Conservation (phyloP, 257 asterid species). For the Henckelia pumila region DNA sequence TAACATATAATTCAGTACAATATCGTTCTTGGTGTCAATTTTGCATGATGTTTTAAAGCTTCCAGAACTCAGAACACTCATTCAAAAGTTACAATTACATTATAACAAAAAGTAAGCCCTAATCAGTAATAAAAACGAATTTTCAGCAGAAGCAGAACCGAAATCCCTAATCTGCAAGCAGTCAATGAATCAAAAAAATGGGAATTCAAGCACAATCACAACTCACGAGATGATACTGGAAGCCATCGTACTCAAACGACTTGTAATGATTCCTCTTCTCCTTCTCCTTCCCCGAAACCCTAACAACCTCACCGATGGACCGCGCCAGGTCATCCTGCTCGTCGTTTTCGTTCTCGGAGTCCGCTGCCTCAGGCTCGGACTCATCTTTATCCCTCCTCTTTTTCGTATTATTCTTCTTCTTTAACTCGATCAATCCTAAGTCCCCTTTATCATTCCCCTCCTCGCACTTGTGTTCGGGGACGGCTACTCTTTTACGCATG, state of each 20-base stretch:
- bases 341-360: not conserved
- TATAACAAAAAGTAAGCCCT: not conserved
- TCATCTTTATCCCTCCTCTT: not conserved
- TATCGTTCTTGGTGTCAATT: too few relatives aligned
- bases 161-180: not conserved
- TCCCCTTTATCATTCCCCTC: not conserved
- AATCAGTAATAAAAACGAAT: not conserved
- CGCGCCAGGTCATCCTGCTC: conserved; percentile 35
- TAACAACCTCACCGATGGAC: conserved; percentile 43
- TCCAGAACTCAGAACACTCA: not conserved
- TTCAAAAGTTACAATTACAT: not conserved
- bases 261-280: conserved; percentile 32
- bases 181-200: not conserved
- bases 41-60: not conserved
- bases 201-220: not conserved
- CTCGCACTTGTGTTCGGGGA: not conserved
- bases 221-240: conserved; percentile 42
- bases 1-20: too few relatives aligned
- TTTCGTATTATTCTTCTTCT: not conserved
- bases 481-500: conserved; percentile 32
- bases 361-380: not conserved
- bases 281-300: conserved; percentile 44
- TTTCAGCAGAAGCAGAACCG: not conserved
- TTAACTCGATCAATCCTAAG: not conserved
- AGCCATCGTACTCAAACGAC: conserved; percentile 45